Evolutionary conservation across 2,329 filamentous ascomycete species (phyloP), one percentile per base, ranked within the genome.

Genomic region (Sclerotinia minor): DNA sequence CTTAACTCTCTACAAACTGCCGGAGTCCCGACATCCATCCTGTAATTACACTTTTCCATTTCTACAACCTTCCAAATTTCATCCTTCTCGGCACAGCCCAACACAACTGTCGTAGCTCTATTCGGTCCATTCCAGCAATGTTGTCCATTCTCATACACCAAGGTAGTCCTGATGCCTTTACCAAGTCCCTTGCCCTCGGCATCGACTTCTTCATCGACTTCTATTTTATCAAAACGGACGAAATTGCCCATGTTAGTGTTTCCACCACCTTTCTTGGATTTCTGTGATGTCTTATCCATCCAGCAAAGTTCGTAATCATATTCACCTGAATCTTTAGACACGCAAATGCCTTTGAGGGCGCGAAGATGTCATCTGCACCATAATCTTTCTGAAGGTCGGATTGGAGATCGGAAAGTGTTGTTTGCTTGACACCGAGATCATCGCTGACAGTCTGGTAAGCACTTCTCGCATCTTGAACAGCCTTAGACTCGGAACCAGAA

Each of bases 231-330:
- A 73, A 97, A 88, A 49, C 89, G 83, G 0, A 85, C 85, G 73
- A 94, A 98, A 72, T 89, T 92, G 72, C 94, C 94, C 92, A 99
- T 96, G 75, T 85, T 89, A 32, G 92, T 95, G 76, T 89, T 84
- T 6, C 87, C 89, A 67, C 92, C 91, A 32, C 94, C 94, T 80
- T 97, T 97, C 79, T 96, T 97, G 69, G 90, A 88, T 79, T 96
- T 97, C 79, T 99, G 95, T 70, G 85, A 90, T 4, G 94, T 96
- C 75, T 87, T 85, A 50, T 87, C 88, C 73, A 97, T 82, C 88
- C 93, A 98, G 84, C 94, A 97, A 73, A 96, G 86, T 79, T 97
- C 94, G 79, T 99, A 99, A 24, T 90, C 94, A 81, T 99, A 99
- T 80, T 99, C 95, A 73, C 95, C 95, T 0, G 86, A 85, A 72